A percentile compares a stretch with the other conserved stretches of the same genome.
Conservation (phyloP, 1,284 basidiomycete genomes). For the Anthracocystis walkeri region DNA sequence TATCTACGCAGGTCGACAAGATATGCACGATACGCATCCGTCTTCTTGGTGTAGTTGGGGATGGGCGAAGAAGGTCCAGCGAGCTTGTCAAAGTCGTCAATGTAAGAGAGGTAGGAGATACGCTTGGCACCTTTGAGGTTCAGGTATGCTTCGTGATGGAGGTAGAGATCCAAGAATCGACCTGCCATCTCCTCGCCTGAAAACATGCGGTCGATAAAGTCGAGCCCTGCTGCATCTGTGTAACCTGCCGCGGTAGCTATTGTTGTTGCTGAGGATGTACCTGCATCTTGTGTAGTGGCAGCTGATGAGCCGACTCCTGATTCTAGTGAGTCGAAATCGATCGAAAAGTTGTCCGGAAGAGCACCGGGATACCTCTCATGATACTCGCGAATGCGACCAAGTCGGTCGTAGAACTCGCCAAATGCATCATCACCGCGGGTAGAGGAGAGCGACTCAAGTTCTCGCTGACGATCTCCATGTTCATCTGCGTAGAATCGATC, state of each 20-base stretch:
- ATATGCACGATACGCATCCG: conserved; percentile 61
- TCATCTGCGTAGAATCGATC: conserved; percentile 70
- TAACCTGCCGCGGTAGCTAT: conserved; percentile 27
- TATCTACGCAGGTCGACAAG: conserved; percentile 78
- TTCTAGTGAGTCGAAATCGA: conserved; percentile 66
- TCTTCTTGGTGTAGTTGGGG: conserved; percentile 56
- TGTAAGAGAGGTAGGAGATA: conserved; percentile 88
- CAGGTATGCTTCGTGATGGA: conserved; percentile 86
- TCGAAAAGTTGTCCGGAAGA: conserved; percentile 71
- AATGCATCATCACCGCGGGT: conserved; percentile 44
- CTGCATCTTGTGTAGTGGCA: conserved; percentile 12
- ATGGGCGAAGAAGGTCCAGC: conserved; percentile 37
- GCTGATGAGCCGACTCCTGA: conserved; percentile 22
- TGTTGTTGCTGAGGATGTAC: conserved; percentile 15
- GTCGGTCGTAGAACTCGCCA: conserved; percentile 83
- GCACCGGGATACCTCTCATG: conserved; percentile 90
- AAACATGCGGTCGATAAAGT: conserved; percentile 65
- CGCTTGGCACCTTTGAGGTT: conserved; percentile 81
- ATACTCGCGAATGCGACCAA: conserved; percentile 94
- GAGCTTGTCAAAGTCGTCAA: conserved; percentile 77
- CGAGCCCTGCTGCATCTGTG: conserved; percentile 29
- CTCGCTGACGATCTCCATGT: conserved; percentile 69
- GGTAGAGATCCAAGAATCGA: conserved; percentile 91
- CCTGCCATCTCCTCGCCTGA: conserved; percentile 92
- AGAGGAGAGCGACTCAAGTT: conserved; percentile 71